These are phyloP conservation scores for Simplicillium aogashimaense DNA, from an alignment of 2,329 filamentous ascomycete species.

Conservation along the genomic window DNA sequence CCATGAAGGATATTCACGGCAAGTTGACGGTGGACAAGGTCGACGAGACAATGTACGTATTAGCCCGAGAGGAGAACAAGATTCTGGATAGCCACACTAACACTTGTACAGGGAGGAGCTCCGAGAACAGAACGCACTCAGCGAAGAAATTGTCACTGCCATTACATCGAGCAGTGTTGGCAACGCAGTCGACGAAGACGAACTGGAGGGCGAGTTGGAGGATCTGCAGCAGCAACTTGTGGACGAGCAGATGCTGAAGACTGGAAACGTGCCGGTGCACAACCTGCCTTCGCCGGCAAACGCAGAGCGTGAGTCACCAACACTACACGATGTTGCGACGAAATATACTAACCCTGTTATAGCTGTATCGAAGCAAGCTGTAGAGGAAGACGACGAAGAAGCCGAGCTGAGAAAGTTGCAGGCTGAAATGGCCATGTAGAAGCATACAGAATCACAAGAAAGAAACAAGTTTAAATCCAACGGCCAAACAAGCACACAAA, in stretches of 20 bases:
- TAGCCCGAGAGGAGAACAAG: neutral
- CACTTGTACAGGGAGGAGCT: slow-evolving; percentile 62
- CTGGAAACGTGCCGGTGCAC: slow-evolving; percentile 74
- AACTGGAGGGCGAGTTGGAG: slow-evolving; percentile 78
- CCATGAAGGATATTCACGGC: slow-evolving; percentile 89
- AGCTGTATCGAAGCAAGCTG: slow-evolving; percentile 26
- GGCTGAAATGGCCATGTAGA: slow-evolving; percentile 92
- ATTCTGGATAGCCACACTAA: slow-evolving; percentile 18
- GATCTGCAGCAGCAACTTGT: slow-evolving; percentile 83
- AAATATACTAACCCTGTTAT: slow-evolving; percentile 5
- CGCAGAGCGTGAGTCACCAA: slow-evolving; percentile 57
- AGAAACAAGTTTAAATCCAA: too few species aligned
- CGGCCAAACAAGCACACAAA: too few species aligned
- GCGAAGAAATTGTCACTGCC: slow-evolving; percentile 82
- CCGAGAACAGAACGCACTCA: slow-evolving; percentile 84
- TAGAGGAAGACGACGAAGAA: slow-evolving; percentile 83
- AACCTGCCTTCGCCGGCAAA: slow-evolving; percentile 66
- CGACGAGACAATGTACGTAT: slow-evolving; percentile 80
- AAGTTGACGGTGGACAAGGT: slow-evolving; percentile 90
- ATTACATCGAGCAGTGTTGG: slow-evolving; percentile 63
- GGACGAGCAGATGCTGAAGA: slow-evolving; percentile 88
- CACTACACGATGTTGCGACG: neutral
- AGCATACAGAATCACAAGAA: too few species aligned
- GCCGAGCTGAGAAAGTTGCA: slow-evolving; percentile 87
- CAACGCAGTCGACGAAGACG: slow-evolving; percentile 71